phyloP scores from a whole-genome alignment of 140 eudicot genomes.

The Anethum foeniculum region DNA sequence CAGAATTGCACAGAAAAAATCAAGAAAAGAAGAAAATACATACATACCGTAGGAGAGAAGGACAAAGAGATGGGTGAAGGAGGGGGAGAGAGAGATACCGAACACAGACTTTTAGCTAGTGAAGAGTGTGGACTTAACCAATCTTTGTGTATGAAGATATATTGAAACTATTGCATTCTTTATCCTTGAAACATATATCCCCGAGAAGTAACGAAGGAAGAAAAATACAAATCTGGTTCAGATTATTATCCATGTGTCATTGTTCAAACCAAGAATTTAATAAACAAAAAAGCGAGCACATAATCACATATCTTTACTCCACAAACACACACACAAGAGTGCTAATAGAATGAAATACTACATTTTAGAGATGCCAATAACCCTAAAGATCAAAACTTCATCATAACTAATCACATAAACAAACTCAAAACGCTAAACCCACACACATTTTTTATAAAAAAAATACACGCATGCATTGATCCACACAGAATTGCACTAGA shows the following conservation, averaged over 20 bases:
- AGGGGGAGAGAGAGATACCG: not conserved
- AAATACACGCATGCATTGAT: not conserved
- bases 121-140: conserved; percentile 56
- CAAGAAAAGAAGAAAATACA: too few relatives aligned
- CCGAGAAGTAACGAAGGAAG: conserved; percentile 23
- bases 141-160: conserved; percentile 50
- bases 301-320: too few relatives aligned
- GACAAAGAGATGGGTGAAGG: not conserved
- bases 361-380: not conserved
- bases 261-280: not conserved
- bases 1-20: not conserved
- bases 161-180: conserved; percentile 18
- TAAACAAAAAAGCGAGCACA: not conserved
- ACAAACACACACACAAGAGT: not conserved
- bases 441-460: not conserved
- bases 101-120: not conserved
- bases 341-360: not conserved
- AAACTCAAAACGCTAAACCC: not conserved
- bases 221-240: not conserved
- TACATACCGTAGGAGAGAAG: not conserved
- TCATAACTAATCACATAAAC: not conserved
- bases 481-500: not conserved
- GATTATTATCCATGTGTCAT: not conserved
- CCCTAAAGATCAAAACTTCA: not conserved
- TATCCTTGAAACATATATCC: not conserved